Base-by-base conservation (phyloP, 306 rosid species). In the Vachellia collinsii region DNA sequence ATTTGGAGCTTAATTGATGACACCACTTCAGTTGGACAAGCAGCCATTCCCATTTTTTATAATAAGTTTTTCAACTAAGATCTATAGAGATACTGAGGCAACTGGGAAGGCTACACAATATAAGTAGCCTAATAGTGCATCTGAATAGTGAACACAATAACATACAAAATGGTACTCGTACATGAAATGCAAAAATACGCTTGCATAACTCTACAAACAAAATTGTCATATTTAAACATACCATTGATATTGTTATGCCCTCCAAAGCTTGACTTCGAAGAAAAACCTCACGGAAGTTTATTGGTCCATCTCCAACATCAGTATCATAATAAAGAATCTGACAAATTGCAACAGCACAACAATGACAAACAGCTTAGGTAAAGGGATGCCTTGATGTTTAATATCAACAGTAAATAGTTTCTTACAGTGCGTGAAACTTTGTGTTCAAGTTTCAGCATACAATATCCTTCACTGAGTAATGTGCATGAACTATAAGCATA, bases 241-340 rank as follows among this genome's bases (percentile, higher is more conserved):
- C 99, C 99, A 96, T 96, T 69, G 99, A 93, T 83, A 96, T 65
- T 63, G 94, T 75, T 70, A 96, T 92, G 68, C 97, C 98, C 88
- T 96, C 99, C 85, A 93, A 83, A 74, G 98, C 99, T 86, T 96
- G 99, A 84, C 99, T 93, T 83, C 76, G 97, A 86, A 96, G 97
- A 83, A 96, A 96, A 80, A 96, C 94, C 43, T 93, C 97, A 22
- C 86, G 93, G 50, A 96, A 96, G 79, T 87, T 96, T 85, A 96
- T 77, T 22, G 98, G 99, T 77, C 88, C 93, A 34, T 98, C 99
- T 16, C 92, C 94, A 87, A 81, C 78, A 73, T 96, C 99, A 78
- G 94, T 61, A 70, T 96, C 99, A 5, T 88, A 87, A 81, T 96
- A 96, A 76, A 93, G 87, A 84, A 89, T 90, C 99, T 96, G 86